phyloP scores from a whole-genome alignment of 768 basidiomycete genomes.

The Russula virescens region DNA sequence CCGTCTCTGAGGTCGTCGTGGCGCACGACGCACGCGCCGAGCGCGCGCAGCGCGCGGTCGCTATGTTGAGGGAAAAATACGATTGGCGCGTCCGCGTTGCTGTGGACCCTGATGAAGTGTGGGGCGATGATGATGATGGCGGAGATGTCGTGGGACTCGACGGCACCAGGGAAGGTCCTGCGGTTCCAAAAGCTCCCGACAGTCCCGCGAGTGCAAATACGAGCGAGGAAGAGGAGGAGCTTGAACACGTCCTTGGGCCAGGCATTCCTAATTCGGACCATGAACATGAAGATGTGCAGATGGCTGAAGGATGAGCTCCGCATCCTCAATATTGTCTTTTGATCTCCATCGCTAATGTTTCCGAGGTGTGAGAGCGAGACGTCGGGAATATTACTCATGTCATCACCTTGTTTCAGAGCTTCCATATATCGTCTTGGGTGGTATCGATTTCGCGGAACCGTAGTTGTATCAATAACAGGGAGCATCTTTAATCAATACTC shows the following conservation, averaged over 20 bases:
- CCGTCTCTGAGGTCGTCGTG: conserved; percentile 41
- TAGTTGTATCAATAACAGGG: conserved; percentile 39
- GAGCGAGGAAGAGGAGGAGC: conserved; percentile 25
- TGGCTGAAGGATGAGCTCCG: conserved; percentile 14
- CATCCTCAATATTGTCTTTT: background rate
- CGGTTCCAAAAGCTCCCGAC: conserved; percentile 72
- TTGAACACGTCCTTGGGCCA: conserved; percentile 23
- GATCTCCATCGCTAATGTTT: background rate
- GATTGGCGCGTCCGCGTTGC: conserved; percentile 80
- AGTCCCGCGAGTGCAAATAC: conserved; percentile 18
- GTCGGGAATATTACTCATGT: background rate
- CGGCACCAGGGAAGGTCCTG: conserved; percentile 48
- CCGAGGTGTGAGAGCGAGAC: background rate
- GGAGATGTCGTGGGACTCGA: conserved; percentile 49
- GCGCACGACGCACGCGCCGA: conserved; percentile 75
- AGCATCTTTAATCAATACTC: conserved; percentile 43
- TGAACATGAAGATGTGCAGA: conserved; percentile 20
- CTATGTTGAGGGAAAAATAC: conserved; percentile 71
- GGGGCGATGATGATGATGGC: conserved; percentile 41
- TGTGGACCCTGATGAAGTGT: conserved; percentile 69
- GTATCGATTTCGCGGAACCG: background rate
- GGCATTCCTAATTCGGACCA: conserved; percentile 21
- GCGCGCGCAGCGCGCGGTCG: conserved; percentile 72
- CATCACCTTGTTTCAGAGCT: background rate
- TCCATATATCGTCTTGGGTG: background rate